phyloP scores from a whole-genome alignment of 2,329 filamentous ascomycete species.

The Sarocladium brachiariae region DNA sequence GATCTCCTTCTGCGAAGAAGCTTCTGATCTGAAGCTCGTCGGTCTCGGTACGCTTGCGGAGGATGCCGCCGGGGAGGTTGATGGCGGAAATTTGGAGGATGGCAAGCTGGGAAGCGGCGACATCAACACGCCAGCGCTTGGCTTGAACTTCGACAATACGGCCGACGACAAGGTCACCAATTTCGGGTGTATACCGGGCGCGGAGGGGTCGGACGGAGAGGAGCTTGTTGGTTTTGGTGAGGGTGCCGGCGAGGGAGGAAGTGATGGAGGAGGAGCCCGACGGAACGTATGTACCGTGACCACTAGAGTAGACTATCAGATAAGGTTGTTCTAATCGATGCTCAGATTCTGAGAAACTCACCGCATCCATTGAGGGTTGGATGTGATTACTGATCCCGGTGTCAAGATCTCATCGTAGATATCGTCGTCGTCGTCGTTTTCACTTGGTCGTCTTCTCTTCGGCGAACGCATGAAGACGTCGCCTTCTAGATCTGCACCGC shows the following conservation, averaged over 20 bases:
- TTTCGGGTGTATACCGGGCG: slow-evolving; percentile 90
- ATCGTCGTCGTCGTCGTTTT: slow-evolving; percentile 17
- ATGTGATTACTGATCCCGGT: slow-evolving; percentile 80
- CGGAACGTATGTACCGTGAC: slow-evolving; percentile 83
- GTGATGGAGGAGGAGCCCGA: slow-evolving; percentile 61
- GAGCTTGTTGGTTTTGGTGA: slow-evolving; percentile 93
- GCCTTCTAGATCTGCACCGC: slow-evolving; percentile 38
- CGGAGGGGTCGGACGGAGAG: slow-evolving; percentile 85
- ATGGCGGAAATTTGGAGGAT: slow-evolving; percentile 81
- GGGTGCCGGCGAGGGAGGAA: slow-evolving; percentile 82
- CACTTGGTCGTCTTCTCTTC: slow-evolving; percentile 31
- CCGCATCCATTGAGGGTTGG: slow-evolving; percentile 96
- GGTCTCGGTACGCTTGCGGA: slow-evolving; percentile 85
- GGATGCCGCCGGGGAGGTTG: slow-evolving; percentile 88
- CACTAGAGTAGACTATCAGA: slow-evolving; percentile 52
- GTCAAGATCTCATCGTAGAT: slow-evolving; percentile 60
- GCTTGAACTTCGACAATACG: slow-evolving; percentile 93
- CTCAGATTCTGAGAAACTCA: slow-evolving; percentile 26
- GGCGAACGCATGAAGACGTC: slow-evolving; percentile 38
- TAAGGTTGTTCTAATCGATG: too few relatives aligned
- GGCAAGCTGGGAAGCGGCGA: slow-evolving; percentile 77
- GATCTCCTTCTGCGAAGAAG: slow-evolving; percentile 94
- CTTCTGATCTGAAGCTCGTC: slow-evolving; percentile 95
- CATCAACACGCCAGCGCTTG: slow-evolving; percentile 89
- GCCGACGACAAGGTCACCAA: slow-evolving; percentile 90